A percentile compares a stretch with the other conserved stretches of the same genome.
Evolutionary conservation across 768 basidiomycete genomes (phyloP).

Genomic region (Pleurotus citrinopileatus): DNA sequence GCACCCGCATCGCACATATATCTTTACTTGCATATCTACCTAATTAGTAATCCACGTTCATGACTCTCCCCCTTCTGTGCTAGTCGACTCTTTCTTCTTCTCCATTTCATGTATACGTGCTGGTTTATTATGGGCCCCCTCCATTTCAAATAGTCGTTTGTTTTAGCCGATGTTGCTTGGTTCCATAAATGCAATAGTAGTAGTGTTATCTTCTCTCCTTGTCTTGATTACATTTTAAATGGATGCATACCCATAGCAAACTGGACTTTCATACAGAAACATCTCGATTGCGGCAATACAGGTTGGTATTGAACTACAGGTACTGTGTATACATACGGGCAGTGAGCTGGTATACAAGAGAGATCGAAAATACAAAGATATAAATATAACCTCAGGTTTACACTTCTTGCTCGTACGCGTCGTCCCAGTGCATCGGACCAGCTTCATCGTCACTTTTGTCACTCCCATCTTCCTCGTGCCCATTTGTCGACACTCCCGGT

Average conservation of each 20-base stretch:
- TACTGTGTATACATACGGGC: not conserved
- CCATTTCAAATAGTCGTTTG: not conserved
- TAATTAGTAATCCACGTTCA: slow-evolving; percentile 7
- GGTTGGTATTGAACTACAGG: not conserved
- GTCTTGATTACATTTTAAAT: not conserved
- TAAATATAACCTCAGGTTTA: slow-evolving; percentile 17
- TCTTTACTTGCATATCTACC: slow-evolving; percentile 10
- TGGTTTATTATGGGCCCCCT: not conserved
- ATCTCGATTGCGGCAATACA: not conserved
- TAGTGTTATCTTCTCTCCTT: not conserved
- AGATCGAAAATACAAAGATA: not conserved
- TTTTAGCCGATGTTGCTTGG: not conserved
- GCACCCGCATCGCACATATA: not conserved
- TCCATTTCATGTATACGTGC: slow-evolving; percentile 4
- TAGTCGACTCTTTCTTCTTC: not conserved
- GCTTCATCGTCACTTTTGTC: slow-evolving; percentile 55
- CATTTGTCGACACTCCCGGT: slow-evolving; percentile 15
- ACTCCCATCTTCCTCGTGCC: slow-evolving; percentile 42
- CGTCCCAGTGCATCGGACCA: slow-evolving; percentile 35
- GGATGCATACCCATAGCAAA: not conserved
- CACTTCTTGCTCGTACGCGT: slow-evolving; percentile 75
- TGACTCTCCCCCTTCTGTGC: slow-evolving; percentile 6
- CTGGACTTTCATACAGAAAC: not conserved
- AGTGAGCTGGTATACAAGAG: not conserved
- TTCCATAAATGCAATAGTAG: not conserved